Base-by-base conservation (phyloP, 345 rosid genomes). In the Populus davidiana region DNA sequence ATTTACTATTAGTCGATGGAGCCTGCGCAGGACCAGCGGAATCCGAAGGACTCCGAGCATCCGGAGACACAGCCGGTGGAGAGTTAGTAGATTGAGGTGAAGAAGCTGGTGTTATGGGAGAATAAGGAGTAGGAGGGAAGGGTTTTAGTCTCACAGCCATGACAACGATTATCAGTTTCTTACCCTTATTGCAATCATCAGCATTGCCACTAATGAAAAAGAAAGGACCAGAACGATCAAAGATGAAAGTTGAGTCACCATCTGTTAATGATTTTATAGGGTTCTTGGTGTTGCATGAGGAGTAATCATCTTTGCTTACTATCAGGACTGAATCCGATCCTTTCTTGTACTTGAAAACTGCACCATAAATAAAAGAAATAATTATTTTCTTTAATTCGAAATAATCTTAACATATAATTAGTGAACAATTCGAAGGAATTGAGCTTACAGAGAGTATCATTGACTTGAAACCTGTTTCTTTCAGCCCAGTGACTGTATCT, bases 401-500 rank as follows among this genome's bases (percentile, higher is more conserved):
- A 43, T 11, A 43, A 43, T 43, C 47, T 43, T 2, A 43, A 43
- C 47, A 43, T 43, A 11, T 11, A 43, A 43, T 11, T 0, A 43
- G 47, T 11, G 47, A 43, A 43, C 14, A 43, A 11, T 11, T 43
- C 47, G 6, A 59, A 29, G 38, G 43, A 10, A 21, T 18, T 52
- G 12, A 69, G 73, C 88, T 79, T 87, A 90, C 97, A 49, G 72
- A 94, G 91, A 76, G 92, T 89, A 78, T 94, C 97, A 76, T 92
- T 92, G 71, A 91, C 88, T 87, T 87, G 96, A 79, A 94, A 94
- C 81, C 98, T 81, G 77, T 81, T 88, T 69, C 97, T 86, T n/a
- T 85, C 91, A 64, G 97, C 91, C 97, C 98, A 91, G 50, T 88
- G 94, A 80, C 86, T 72, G 86, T 90, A 91, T 31, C 77, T 81